phyloP scores from a whole-genome alignment of 1,284 basidiomycete genomes.

The Gymnopus androsaceus region DNA sequence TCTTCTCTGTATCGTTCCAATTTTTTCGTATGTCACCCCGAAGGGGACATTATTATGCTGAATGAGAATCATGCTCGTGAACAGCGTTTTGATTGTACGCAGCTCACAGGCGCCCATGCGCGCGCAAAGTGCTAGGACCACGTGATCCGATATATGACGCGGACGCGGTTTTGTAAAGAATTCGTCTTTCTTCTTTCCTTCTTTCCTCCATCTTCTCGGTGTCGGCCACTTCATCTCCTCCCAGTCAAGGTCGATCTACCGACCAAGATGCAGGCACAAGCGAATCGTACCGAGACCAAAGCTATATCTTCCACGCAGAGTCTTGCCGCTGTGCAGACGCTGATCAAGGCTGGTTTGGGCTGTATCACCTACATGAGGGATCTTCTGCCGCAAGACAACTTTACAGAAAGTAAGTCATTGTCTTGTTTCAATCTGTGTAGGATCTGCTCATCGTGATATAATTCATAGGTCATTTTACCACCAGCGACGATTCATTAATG shows the following conservation, averaged over 20 bases:
- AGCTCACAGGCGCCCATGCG: too few species aligned
- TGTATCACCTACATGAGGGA: conserved; percentile 57
- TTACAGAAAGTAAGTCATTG: conserved; percentile 59
- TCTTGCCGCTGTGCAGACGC: conserved; percentile 65
- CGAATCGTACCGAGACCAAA: conserved; percentile 32
- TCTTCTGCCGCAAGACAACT: conserved; percentile 78
- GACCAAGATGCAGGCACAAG: conserved; percentile 21
- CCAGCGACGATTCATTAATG: conserved; percentile 42
- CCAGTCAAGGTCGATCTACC: not conserved
- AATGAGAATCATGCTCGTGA: too few species aligned
- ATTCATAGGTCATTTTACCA: conserved; percentile 55
- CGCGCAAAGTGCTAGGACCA: too few species aligned
- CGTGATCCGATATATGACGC: too few species aligned
- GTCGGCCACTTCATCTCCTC: not conserved
- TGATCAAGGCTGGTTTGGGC: conserved; percentile 71
- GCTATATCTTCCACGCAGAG: conserved; percentile 62
- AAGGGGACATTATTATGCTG: too few species aligned
- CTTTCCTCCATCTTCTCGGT: not conserved
- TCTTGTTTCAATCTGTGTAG: conserved; percentile 12
- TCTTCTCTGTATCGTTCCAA: too few species aligned
- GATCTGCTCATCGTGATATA: not conserved
- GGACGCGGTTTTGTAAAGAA: too few species aligned
- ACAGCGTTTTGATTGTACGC: too few species aligned
- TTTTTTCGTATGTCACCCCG: too few species aligned
- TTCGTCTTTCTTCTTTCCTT: too few species aligned